Evolutionary conservation across 1,284 basidiomycete species (phyloP), one percentile per base, ranked within the genome.

Genomic region (Ceratobasidium sp.): DNA sequence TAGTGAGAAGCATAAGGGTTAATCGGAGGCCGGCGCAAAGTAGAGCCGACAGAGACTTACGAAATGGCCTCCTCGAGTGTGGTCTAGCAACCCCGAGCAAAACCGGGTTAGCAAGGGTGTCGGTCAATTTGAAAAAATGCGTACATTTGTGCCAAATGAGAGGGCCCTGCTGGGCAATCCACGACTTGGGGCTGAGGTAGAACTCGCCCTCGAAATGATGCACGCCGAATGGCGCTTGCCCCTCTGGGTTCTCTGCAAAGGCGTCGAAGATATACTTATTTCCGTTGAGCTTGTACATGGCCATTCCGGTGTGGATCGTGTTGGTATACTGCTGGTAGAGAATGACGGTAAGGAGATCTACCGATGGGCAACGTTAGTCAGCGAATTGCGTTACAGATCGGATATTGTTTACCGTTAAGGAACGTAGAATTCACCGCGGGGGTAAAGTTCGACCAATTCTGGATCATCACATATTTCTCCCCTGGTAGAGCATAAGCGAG

Each of bases 391-490:
- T 12, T 3, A 44, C 18, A 6, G 2, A 46, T 1, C 8, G n/a
- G 18, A 46, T 41, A 20, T 38, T 2, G 16, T 46, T 44, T 7
- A 55, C 73, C 73, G 23, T 75, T 60, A 1, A 75, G 30, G 50
- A 75, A 75, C 1, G 46, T 50, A 14, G 30, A 20, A 33, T 74
- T 30, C 7, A 52, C 73, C 12, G 10, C 46, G 3, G 27, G 0
- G n/a, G 60, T 66, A 27, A 75, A n/a, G 35, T 65, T 75, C 18
- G 73, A 54, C 62, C 62, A 65, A 35, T 75, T 65, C 50, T 66
- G 73, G 27, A 75, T 75, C 62, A 75, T 75, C 30, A 75, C 73
- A 75, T 66, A 75, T 18, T 73, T 75, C 30, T 65, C 62, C 8
- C 62, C 73, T 66, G 50, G 16, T n/a, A 44, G 7, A 8, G 16